Evolutionary conservation across 805 yeast genomes (phyloP), one percentile per base, ranked within the genome.

Genomic region (Millerago galiae): DNA sequence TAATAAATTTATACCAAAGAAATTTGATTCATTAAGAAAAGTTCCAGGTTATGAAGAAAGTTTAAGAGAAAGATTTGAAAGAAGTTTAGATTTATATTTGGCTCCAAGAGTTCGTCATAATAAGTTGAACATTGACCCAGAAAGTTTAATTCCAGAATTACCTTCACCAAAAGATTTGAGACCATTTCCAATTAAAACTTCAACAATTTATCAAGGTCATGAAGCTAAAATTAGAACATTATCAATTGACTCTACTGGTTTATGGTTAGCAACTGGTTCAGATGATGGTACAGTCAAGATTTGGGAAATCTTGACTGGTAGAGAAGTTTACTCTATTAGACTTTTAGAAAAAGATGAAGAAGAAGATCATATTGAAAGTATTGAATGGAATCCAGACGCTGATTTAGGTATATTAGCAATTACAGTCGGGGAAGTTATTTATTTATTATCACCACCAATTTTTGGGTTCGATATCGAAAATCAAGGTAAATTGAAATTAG

Each of bases 301-400:
- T n/a, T 93, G 99, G 98, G 99, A 93, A 67, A 81, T 89, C 15
- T 67, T 89, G 46, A 87, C 97, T 5, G 99, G 99, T 37, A 81
- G 99, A 65, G 95, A 91, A 69, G 86, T 91, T 40, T 86, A 77
- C 72, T 76, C 77, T 47, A 68, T 75, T n/a, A 65, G 67, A 43
- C 55, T 79, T 16, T 59, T 75, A 16, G 34, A 45, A 13, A 43
- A 46, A 30, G 68, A 69, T 28, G 74, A 72, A 36, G 79, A 77
- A 42, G 93, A 85, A 47, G 96, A 88, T 60, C 82, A 82, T 52
- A 77, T 89, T 46, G 95, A 87, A 55, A 66, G 78, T 35, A 65
- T 91, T 29, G 86, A 83, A 55, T 91, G 99, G 99, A 87, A 88
- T 61, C 99, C 99, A 14, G 83, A 77, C 53, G 53, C 72, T 9